Conservation (phyloP, 169 alveolate genomes). For the Neospora caninum region DNA sequence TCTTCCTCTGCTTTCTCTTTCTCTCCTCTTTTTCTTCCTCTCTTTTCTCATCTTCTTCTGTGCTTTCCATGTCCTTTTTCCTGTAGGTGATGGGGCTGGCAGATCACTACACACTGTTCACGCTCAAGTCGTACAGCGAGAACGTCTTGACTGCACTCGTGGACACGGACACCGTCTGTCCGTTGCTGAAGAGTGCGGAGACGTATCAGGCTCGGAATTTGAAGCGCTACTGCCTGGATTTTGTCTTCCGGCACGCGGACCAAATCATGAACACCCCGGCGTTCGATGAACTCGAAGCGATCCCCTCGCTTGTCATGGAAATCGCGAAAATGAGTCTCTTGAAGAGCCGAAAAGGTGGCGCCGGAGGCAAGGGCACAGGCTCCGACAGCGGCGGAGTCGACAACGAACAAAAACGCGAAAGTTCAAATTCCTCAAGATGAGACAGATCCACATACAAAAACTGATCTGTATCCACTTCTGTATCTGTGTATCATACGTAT, state of each 20-base stretch:
- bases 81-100: conserved; percentile 45
- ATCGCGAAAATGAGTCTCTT: conserved; percentile 14
- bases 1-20: background rate
- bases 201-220: background rate
- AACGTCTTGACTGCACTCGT: background rate
- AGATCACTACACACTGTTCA: conserved; percentile 27
- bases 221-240: conserved; percentile 8
- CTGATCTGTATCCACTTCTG: too few species aligned
- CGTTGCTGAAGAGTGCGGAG: conserved; percentile 9
- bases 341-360: background rate
- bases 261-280: background rate
- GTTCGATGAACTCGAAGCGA: conserved; percentile 31
- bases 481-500: background rate
- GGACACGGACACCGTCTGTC: background rate
- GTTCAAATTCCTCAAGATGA: background rate
- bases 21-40: background rate
- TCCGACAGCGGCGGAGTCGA: background rate
- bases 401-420: background rate
- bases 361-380: background rate
- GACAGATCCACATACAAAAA: background rate
- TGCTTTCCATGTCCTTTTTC: background rate
- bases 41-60: background rate
- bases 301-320: conserved; percentile 47
- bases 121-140: conserved; percentile 36
- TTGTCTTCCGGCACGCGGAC: conserved; percentile 13